A percentile compares a stretch with the other conserved stretches of the same genome.
Evolutionary conservation across 257 asterid species (phyloP).

Genomic region (Buddleja alternifolia): DNA sequence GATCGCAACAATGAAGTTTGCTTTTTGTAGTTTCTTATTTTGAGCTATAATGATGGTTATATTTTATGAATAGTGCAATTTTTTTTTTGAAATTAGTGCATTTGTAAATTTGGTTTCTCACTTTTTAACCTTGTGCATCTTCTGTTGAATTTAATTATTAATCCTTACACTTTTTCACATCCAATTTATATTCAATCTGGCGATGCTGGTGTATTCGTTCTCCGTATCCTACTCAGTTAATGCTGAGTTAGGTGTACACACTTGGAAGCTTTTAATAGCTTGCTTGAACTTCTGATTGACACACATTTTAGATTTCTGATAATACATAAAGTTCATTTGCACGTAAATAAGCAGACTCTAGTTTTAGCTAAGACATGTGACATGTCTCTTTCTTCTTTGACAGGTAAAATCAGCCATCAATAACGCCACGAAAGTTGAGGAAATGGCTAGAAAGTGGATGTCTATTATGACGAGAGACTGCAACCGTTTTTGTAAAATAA

Average conservation of each 20-base stretch:
- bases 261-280: background rate
- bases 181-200: background rate
- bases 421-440: conserved; percentile 68
- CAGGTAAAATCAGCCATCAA: conserved; percentile 74
- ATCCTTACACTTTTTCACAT: background rate
- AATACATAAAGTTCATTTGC: conserved; percentile 15
- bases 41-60: background rate
- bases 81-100: too few relatives aligned
- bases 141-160: background rate
- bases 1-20: too few relatives aligned
- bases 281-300: conserved; percentile 10
- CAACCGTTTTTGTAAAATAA: conserved; percentile 91
- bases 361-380: conserved; percentile 1
- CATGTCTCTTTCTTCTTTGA: conserved; percentile 17
- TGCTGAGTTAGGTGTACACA: too few relatives aligned
- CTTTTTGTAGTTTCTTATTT: background rate
- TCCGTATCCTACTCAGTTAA: background rate
- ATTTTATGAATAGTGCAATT: background rate
- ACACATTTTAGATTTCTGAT: conserved; percentile 23
- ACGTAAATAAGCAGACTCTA: conserved; percentile 10
- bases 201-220: background rate
- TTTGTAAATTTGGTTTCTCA: background rate
- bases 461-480: conserved; percentile 87
- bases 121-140: background rate
- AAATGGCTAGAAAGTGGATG: conserved; percentile 70